Conservation (phyloP, 2,329 filamentous ascomycete genomes). For the Periconia digitata region DNA sequence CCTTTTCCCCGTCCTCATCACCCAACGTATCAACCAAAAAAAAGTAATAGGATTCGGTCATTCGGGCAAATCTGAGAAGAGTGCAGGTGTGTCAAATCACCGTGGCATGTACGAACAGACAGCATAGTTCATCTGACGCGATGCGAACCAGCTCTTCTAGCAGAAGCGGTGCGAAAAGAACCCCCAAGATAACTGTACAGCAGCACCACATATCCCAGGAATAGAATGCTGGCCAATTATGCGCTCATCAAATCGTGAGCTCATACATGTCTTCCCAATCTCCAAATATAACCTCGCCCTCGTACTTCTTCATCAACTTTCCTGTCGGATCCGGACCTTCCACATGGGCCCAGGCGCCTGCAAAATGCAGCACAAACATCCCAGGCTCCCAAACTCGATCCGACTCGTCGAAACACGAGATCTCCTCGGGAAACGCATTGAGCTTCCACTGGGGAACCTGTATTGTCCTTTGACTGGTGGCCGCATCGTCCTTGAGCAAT, state of each 20-base stretch:
- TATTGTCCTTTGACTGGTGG: constrained; percentile 20
- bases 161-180: too few relatives aligned
- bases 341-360: constrained; percentile 46
- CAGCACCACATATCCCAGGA: too few relatives aligned
- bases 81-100: too few relatives aligned
- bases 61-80: too few relatives aligned
- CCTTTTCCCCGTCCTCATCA: too few relatives aligned
- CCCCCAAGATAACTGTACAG: too few relatives aligned
- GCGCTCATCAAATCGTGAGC: neutral
- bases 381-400: constrained; percentile 35
- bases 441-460: constrained; percentile 41
- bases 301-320: constrained; percentile 43
- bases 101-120: too few relatives aligned
- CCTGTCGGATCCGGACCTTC: constrained; percentile 43
- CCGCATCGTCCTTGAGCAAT: constrained; percentile 31
- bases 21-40: too few relatives aligned
- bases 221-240: too few relatives aligned
- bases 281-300: constrained; percentile 35
- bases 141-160: too few relatives aligned
- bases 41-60: too few relatives aligned
- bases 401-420: constrained; percentile 40
- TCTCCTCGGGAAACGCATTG: constrained; percentile 45
- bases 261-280: constrained; percentile 34
- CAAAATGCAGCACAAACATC: constrained; percentile 45
- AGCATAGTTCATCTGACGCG: too few relatives aligned